Conservation (phyloP, 2,329 filamentous ascomycete species). For the Cercospora zeina region DNA sequence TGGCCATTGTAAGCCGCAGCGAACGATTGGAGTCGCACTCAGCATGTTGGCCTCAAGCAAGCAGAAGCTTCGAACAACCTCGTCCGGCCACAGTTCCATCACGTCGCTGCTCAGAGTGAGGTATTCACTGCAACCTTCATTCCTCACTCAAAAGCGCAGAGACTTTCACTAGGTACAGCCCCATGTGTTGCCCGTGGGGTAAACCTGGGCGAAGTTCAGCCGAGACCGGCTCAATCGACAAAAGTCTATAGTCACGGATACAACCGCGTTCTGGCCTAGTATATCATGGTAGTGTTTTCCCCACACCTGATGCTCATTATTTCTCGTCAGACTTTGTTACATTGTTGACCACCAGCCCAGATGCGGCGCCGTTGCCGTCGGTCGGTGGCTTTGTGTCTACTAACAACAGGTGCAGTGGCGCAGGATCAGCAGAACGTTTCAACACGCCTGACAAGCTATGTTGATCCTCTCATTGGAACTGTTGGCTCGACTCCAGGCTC, state of each 20-base stretch:
- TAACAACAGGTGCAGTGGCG: not conserved
- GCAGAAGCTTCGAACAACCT: not conserved
- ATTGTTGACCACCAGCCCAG: not conserved
- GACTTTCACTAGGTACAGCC: not conserved
- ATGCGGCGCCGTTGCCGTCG: not conserved
- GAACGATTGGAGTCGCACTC: not conserved
- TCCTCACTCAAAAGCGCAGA: not conserved
- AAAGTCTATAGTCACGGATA: constrained; percentile 1
- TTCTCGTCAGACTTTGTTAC: not conserved
- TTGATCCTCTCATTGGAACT: constrained; percentile 52
- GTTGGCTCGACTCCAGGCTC: constrained; percentile 48
- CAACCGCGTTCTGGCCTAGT: not conserved
- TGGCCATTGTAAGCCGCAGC: not conserved
- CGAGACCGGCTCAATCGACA: constrained; percentile 14
- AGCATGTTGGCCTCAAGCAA: not conserved
- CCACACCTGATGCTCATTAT: not conserved
- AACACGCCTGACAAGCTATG: constrained; percentile 35
- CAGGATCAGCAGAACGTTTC: not conserved
- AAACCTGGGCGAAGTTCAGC: constrained; percentile 2
- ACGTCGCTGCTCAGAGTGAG: not conserved
- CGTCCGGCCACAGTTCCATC: not conserved
- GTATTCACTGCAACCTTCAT: not conserved
- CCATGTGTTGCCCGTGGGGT: constrained; percentile 3
- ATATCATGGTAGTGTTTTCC: constrained; percentile 1
- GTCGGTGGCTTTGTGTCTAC: not conserved